Evolutionary conservation across 495 filamentous ascomycete species (phyloP), one percentile per base, ranked within the genome.

Genomic region (Amniculicola lignicola): DNA sequence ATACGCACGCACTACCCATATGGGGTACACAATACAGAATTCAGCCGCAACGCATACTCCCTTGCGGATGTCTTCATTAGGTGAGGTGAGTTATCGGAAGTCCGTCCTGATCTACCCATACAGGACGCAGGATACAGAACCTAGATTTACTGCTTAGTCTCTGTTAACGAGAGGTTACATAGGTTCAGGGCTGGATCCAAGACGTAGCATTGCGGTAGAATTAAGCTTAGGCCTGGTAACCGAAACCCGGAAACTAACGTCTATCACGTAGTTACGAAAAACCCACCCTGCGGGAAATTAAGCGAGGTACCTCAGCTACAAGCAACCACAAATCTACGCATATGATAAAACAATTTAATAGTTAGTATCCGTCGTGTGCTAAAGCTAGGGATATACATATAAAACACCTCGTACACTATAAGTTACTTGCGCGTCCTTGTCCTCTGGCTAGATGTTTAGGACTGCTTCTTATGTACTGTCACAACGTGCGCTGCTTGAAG

Each of bases 271-370:
- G 46, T 19, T 36, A 18, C 9, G 46, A 22, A 50, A 50, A 50
- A 50, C 46, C 46, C 31, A 22, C 46, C 46, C 14, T 35, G 28
- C 23, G 24, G 46, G 46, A 50, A 50, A 50, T 50, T 36, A 50
- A 50, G 46, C 46, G 46, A 50, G 46, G 46, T 50, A 50, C 46
- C 46, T 50, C 46, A 50, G 21, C 46, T 50, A 36, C 46, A 50
- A 38, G 31, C 37, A 37, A 22, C 18, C 46, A 50, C 46, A 37
- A 36, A n/a, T 50, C 31, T 22, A 50, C 21, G 21, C 37, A 50
- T 36, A 50, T 6, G 31, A 36, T 21, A 22, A 36, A 50, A 50
- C 37, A 50, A 50, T 19, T 21, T 25, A 50, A 14, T n/a, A 43
- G 40, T 43, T 43, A 21, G 14, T 43, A 43, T 43, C 21, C 18